Conservation (phyloP, 2,329 filamentous ascomycete species). For the Claviceps digitariae region DNA sequence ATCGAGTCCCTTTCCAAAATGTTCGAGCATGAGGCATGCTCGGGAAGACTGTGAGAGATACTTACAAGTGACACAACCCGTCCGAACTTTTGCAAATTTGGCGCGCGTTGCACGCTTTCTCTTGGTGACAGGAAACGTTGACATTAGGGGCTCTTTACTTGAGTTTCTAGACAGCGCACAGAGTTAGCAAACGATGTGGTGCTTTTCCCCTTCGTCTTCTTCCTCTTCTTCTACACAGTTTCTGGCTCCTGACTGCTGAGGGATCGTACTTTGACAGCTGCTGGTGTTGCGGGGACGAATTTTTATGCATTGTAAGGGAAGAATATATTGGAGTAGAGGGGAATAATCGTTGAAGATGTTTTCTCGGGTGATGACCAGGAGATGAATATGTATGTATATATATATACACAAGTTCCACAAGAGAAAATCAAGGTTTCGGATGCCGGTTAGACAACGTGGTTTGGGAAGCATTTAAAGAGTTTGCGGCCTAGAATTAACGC, state of each 20-base stretch:
- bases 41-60: background rate
- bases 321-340: background rate
- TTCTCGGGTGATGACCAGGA: background rate
- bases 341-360: background rate
- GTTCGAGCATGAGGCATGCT: background rate
- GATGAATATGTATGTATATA: background rate
- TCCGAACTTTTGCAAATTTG: conserved; percentile 18
- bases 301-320: background rate
- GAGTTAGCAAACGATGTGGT: background rate
- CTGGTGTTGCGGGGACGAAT: background rate
- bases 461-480: background rate
- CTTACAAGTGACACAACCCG: conserved; percentile 20
- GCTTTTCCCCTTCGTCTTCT: background rate
- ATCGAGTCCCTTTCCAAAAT: background rate
- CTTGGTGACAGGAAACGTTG: conserved; percentile 6
- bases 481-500: background rate
- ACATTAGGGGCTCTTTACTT: conserved; percentile 6
- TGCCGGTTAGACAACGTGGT: background rate
- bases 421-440: background rate
- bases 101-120: conserved; percentile 12
- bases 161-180: background rate
- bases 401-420: background rate
- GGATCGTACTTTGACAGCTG: conserved; percentile 1
- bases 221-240: background rate
- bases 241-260: background rate